Evolutionary conservation across 768 basidiomycete genomes (phyloP).

Genomic region (Collybiopsis confluens): DNA sequence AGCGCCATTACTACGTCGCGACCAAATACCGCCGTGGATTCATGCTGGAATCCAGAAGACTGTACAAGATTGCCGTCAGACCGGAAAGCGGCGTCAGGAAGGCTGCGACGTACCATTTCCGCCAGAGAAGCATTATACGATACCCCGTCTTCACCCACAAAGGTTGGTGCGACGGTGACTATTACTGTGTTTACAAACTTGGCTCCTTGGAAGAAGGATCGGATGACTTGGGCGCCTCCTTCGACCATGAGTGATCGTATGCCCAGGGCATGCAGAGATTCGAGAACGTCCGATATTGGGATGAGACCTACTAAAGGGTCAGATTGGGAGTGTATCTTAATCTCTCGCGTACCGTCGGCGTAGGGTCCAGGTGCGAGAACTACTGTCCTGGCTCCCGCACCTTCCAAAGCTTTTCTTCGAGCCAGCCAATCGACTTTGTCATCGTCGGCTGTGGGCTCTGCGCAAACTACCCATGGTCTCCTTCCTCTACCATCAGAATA

Average conservation of each 20-base stretch:
- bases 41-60: slow-evolving; percentile 20
- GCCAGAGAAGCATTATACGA: slow-evolving; percentile 36
- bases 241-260: slow-evolving; percentile 89
- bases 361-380: slow-evolving; percentile 39
- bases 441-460: slow-evolving; percentile 15
- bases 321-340: not conserved
- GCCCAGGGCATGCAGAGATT: slow-evolving; percentile 46
- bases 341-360: not conserved
- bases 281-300: slow-evolving; percentile 46
- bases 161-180: slow-evolving; percentile 81
- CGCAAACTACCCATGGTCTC: slow-evolving; percentile 72
- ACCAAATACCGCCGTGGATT: slow-evolving; percentile 29
- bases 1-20: slow-evolving; percentile 27
- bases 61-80: not conserved
- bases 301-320: slow-evolving; percentile 28
- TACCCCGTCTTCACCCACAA: slow-evolving; percentile 73
- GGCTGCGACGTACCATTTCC: not conserved
- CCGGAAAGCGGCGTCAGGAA: slow-evolving; percentile 2
- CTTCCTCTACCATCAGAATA: slow-evolving; percentile 52
- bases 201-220: slow-evolving; percentile 49
- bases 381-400: slow-evolving; percentile 59
- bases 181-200: slow-evolving; percentile 66
- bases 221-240: slow-evolving; percentile 83
- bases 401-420: slow-evolving; percentile 44
- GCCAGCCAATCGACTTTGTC: slow-evolving; percentile 22